phyloP scores from a whole-genome alignment of 2,329 filamentous ascomycete species.

The Fusarium sp. region DNA sequence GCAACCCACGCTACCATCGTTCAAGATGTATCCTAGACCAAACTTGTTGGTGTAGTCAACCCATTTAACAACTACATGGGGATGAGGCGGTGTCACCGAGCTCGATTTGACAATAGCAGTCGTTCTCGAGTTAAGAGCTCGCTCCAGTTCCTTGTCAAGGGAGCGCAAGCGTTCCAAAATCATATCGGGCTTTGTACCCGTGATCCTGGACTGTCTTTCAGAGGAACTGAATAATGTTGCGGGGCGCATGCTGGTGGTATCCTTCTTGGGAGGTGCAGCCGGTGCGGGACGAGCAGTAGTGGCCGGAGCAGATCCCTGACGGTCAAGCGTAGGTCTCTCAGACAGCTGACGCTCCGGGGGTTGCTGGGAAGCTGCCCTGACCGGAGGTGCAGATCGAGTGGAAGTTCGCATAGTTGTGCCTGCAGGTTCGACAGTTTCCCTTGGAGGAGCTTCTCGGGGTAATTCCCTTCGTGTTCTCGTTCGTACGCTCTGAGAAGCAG shows the following conservation, averaged over 20 bases:
- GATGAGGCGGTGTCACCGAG: conserved; percentile 65
- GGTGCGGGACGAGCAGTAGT: conserved; percentile 41
- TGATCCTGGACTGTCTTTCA: conserved; percentile 63
- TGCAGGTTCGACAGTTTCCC: conserved; percentile 40
- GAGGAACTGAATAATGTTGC: conserved; percentile 67
- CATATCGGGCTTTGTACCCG: conserved; percentile 67
- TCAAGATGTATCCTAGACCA: conserved; percentile 84
- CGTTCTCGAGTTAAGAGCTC: conserved; percentile 71
- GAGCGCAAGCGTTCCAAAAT: conserved; percentile 67
- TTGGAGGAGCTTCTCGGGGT: conserved; percentile 39
- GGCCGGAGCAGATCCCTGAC: conserved; percentile 43
- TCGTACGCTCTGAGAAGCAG: conserved; percentile 50
- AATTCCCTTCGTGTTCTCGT: conserved; percentile 47
- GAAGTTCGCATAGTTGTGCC: conserved; percentile 48
- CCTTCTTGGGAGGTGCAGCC: conserved; percentile 43
- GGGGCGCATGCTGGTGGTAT: conserved; percentile 50
- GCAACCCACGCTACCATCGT: conserved; percentile 83
- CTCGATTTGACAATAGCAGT: conserved; percentile 71
- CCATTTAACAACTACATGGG: conserved; percentile 80
- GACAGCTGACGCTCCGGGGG: conserved; percentile 44
- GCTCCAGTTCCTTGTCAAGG: conserved; percentile 71
- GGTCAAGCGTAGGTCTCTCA: conserved; percentile 42
- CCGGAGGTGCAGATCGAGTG: conserved; percentile 45
- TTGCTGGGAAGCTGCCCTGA: conserved; percentile 46
- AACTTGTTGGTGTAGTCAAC: conserved; percentile 92